Percentiles rank a stretch among this genome's conserved stretches.
Conservation (phyloP, 2,329 filamentous ascomycete genomes). For the Diaporthe amygdali region DNA sequence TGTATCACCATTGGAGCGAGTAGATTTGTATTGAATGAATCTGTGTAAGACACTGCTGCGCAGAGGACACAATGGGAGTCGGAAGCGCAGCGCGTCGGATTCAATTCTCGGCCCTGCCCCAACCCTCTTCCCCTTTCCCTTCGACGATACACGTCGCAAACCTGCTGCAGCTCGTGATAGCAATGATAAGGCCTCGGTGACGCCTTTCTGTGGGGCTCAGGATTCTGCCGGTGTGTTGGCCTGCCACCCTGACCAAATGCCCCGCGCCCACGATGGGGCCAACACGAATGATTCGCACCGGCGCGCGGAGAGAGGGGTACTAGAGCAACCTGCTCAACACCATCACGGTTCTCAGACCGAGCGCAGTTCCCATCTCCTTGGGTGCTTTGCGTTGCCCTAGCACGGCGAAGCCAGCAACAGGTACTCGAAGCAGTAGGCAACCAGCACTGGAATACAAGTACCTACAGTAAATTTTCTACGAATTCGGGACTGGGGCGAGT, state of each 20-base stretch:
- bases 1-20: background rate
- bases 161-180: background rate
- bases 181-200: conserved; percentile 5
- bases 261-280: background rate
- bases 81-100: background rate
- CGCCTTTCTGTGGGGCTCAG: background rate
- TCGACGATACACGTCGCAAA: background rate
- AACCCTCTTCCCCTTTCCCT: background rate
- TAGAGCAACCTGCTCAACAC: background rate
- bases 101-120: background rate
- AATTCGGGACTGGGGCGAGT: no score
- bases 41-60: background rate
- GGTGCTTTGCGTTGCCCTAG: background rate
- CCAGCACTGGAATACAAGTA: background rate
- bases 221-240: conserved; percentile 11
- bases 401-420: background rate
- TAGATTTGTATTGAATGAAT: background rate
- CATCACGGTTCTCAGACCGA: background rate
- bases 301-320: background rate
- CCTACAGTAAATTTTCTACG: no score
- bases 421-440: background rate
- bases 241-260: background rate
- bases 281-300: background rate
- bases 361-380: background rate
- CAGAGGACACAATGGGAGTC: no score